Percentiles rank a stretch among this genome's conserved stretches.
Evolutionary conservation across 257 asterid species (phyloP).

Genomic region (Nyctanthes arbortristis): DNA sequence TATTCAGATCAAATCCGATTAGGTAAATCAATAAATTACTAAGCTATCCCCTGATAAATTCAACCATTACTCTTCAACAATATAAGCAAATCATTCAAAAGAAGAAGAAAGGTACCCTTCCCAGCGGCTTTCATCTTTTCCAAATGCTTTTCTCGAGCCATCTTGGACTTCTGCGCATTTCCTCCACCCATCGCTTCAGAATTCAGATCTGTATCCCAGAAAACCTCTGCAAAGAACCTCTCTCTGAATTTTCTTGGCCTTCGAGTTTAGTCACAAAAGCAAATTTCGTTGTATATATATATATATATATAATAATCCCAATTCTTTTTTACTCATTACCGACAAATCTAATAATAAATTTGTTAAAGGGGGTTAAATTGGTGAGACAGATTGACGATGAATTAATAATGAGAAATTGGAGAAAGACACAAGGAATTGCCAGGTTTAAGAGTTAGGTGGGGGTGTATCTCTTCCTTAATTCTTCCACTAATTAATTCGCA

Average conservation of each 20-base stretch:
- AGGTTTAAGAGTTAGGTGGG: neutral
- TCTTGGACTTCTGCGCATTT: constrained; percentile 61
- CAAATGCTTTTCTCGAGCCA: constrained; percentile 57
- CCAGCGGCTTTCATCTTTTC: constrained; percentile 43
- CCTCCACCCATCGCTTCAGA: constrained; percentile 60
- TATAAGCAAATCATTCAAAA: too few relatives aligned
- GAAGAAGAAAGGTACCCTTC: constrained; percentile 37
- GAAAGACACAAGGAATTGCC: neutral
- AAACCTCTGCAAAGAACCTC: neutral
- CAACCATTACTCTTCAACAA: too few relatives aligned
- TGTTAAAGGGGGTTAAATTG: neutral
- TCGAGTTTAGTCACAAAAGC: neutral
- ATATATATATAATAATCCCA: too few relatives aligned
- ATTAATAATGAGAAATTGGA: neutral
- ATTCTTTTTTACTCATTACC: neutral
- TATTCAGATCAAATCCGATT: constrained; percentile 17
- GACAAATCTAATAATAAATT: too few relatives aligned
- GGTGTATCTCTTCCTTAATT: neutral
- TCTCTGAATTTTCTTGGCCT: neutral
- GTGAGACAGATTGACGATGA: neutral
- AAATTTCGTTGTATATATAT: neutral
- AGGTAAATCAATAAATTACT: constrained; percentile 9
- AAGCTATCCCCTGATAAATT: too few relatives aligned
- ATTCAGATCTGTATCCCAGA: constrained; percentile 15
- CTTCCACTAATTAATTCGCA: too few relatives aligned